Base-by-base conservation (phyloP, 352 stramenopile genomes). In the Phytophthora palmivora region DNA sequence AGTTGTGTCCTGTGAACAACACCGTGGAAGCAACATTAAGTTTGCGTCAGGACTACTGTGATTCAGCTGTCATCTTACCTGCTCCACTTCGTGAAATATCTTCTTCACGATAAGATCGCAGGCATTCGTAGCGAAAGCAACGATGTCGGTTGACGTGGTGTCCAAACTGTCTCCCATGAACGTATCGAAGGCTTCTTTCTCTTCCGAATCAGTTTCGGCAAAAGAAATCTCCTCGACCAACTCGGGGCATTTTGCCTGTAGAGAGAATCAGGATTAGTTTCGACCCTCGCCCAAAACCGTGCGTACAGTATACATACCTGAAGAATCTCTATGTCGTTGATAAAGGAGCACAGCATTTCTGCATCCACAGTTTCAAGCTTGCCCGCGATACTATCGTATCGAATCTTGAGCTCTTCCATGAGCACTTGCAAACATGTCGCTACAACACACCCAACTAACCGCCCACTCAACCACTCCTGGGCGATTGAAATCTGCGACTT, bases 401-500 rank as follows among this genome's bases (percentile, higher is more conserved):
- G 84, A 16, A 63, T 67, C 56, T 88, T 91, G n/a, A 95, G 49
- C 43, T 94, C 78, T 19, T 78, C 70, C 79, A 94, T 91, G 8
- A 95, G 58, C 2, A 84, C 68, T 48, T 88, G 70, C 22, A 95
- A 58, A 43, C 87, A 95, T 16, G 85, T 58, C 15, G 87, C 74
- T 10, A 95, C 82, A 7, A 94, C 84, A 2, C 78, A 79, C 2
- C 80, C 83, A 3, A 95, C 66, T 0, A 92, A 54, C 6, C 69
- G 70, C 0, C 87, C 87, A 19, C 79, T 89, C 4, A 95, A 51
- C 84, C 84, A 95, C 37, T 94, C 87, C 44, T 94, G 84, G 0
- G 76, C 87, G 28, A 95, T 94, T 5, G 83, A 90, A 45, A 95
- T 92, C 41, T 95, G 87, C 0, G 84, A 90, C 48, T 91, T 93